Evolutionary conservation across 2,329 filamentous ascomycete genomes (phyloP), one percentile per base, ranked within the genome.

Genomic region (Penicillium expansum): DNA sequence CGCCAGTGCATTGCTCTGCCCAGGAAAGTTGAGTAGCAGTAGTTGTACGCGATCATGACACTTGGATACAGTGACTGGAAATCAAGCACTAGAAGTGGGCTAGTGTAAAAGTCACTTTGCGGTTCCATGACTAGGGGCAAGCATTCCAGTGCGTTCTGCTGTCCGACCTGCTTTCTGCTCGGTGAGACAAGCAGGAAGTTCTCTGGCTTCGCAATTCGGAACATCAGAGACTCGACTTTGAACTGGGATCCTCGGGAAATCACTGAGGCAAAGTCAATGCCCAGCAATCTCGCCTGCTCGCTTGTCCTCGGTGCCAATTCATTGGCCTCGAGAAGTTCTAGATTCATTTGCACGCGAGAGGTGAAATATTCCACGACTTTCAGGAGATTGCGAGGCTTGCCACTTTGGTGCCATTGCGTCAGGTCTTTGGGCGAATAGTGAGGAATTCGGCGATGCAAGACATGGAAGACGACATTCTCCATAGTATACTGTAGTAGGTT

Each of bases 161-260:
- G 85, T 3, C 92, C 93, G 1, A 97, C 93, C 72, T 99, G 94
- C 72, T 92, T 93, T 61, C 88, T 85, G 71, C 88, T 95, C 0
- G 94, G 94, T 7, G 92, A 97, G 1, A 96, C 84, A 0, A 99
- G 81, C 8, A 97, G 80, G 67, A 94, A 95, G 66, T 94, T 96
- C 72, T 99, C 94, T 0, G 94, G 92, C 71, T 99, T 99, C 42
- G 94, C 93, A 65, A 99, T 97, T 42, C 94, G 86, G 69, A 97
- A 97, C 94, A 99, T 97, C 66, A 97, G 87, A 1, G 93, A 97
- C 75, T 99, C 94, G 39, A 99, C 94, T 73, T 99, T 99, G 82
- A 95, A 97, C 70, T 99, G 94, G 0, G 92, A 97, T 16, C 94
- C 94, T 53, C 94, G 85, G 6, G 90, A 93, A 69, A 97, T 94